Evolutionary conservation across 2,329 filamentous ascomycete species (phyloP).

Genomic region (Sclerotinia minor): DNA sequence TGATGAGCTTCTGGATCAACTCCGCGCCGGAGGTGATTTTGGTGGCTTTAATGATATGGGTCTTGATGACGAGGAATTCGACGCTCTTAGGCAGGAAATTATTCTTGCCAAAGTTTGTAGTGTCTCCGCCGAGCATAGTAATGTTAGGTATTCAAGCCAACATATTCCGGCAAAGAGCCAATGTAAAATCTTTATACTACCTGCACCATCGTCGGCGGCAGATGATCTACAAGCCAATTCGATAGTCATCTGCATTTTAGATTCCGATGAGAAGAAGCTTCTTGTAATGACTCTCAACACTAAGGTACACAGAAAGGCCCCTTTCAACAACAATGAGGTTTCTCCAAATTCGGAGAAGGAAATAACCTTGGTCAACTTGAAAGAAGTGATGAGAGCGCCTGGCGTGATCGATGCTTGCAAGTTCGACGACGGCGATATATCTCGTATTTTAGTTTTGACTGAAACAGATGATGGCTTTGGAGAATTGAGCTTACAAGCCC

Average conservation of each 20-base stretch:
- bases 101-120: constrained; percentile 69
- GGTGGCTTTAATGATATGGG: constrained; percentile 73
- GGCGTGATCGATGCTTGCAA: constrained; percentile 74
- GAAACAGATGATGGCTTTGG: constrained; percentile 63
- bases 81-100: constrained; percentile 71
- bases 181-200: constrained; percentile 67
- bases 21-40: constrained; percentile 61
- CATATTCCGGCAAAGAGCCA: constrained; percentile 54
- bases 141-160: constrained; percentile 60
- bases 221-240: constrained; percentile 56
- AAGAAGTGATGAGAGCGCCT: constrained; percentile 50
- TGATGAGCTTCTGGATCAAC: constrained; percentile 68
- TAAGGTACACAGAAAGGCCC: constrained; percentile 37
- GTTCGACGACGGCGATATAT: constrained; percentile 64
- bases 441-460: constrained; percentile 69
- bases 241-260: constrained; percentile 68
- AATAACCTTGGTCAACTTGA: constrained; percentile 36
- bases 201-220: constrained; percentile 56
- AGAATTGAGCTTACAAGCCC: constrained; percentile 71
- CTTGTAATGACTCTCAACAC: constrained; percentile 65
- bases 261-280: constrained; percentile 65
- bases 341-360: constrained; percentile 40
- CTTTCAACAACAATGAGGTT: constrained; percentile 27
- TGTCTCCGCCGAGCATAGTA: constrained; percentile 61
- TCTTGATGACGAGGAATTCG: constrained; percentile 69